Base-by-base conservation (phyloP, 2,329 filamentous ascomycete genomes). In the Gyromitra esculenta region DNA sequence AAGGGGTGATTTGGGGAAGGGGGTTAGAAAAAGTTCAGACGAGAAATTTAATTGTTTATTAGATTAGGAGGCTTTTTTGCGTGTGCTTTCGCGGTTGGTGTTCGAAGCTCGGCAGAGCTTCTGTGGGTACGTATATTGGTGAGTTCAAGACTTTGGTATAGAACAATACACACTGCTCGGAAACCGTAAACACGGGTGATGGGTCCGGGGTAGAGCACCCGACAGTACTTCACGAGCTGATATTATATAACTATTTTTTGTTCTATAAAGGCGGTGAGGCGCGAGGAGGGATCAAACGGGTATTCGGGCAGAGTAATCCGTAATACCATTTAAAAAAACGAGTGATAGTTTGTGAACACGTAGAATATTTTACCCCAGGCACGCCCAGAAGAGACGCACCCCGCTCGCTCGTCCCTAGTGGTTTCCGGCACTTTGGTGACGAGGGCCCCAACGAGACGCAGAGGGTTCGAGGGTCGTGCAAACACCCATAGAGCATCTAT, bases 301-400 rank as follows among this genome's bases (percentile, higher is more conserved):
- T 43, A 56, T 39, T 37, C 48, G 43, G 56, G 31, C 66, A 62
- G 43, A 50, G 41, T n/a, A 54, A n/a, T 31, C 52, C 56, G 56
- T 60, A 18, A 15, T 7, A 9, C 13, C 21, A 59, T 43, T 21
- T 0, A 21, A 1, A 39, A 15, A 43, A 54, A 21, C 72, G 72
- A 75, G 66, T 75, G 72, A 75, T 70, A 64, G 15, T 41, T 5
- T 43, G 39, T 75, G 72, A 64, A 39, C n/a, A 25, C 50, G 21
- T 45, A 48, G 5, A 35, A 25, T 31, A 31, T 9, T 25, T 39
- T 35, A 39, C 18, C 50, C 57, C 37, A 31, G 60, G 21, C 25
- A 63, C 41, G 15, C 37, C 31, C 11, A 15, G 25, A 31, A 7
- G 7, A 13, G 41, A 41, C 39, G 39, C 21, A 60, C 56, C 25